Evolutionary conservation across 306 rosid genomes (phyloP), one percentile per base, ranked within the genome.

Genomic region (Parietaria judaica): DNA sequence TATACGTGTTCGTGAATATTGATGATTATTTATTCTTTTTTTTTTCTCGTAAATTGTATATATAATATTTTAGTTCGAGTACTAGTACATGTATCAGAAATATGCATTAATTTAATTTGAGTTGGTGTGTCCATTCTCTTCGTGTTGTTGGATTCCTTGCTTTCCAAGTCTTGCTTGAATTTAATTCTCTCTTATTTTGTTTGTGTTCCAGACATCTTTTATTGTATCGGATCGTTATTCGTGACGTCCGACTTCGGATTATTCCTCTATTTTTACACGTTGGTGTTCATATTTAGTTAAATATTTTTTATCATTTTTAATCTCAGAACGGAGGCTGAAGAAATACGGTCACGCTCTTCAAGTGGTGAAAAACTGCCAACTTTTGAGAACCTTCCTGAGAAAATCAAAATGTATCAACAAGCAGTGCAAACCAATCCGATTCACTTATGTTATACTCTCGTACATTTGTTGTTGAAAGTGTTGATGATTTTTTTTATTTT

Each of bases 291-390:
- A 41, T 5, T 60, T 60, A 39, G 47, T 31, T 6, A 46, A 11
- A 41, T 5, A 5, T 41, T 5, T 41, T 36, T n/a, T 36, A 8
- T 31, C 11, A 3, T 34, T 5, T 10, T 54, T 54, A 47, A 15
- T n/a, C 3, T 69, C 12, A 87, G 97, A 81, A 71, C 79, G 73
- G 96, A 87, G 67, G 97, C 89, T 63, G 78, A 72, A 73, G 84
- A 85, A 67, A 68, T 87, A 39, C 75, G 66, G 54, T 78, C 73
- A 56, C 62, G 48, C 31, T 14, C 69, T 68, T 62, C 51, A 39
- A 79, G 55, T 64, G 58, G 70, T 36, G 60, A 53, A 64, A 56
- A 14, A n/a, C 51, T 63, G 31, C 73, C 66, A 14, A 23, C 78
- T 60, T 81, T 76, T 55, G 61, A 56, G 59, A 65, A 78, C 61